A percentile compares a stretch with the other conserved stretches of the same genome.
phyloP scores from a whole-genome alignment of 73 alveolate genomes.

The Paraurostyla sp. region DNA sequence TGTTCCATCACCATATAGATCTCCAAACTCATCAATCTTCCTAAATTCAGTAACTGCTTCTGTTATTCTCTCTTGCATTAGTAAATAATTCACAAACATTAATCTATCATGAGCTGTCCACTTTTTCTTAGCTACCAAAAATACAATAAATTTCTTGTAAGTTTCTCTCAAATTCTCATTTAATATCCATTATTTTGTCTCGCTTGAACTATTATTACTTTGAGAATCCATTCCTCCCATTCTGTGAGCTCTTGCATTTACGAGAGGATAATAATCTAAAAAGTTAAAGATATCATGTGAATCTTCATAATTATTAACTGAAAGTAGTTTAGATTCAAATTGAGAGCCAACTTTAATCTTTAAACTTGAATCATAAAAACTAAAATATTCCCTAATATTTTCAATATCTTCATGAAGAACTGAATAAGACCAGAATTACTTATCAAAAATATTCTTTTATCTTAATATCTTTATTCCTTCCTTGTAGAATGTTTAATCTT shows the following conservation, averaged over 20 bases:
- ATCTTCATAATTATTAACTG: constrained; percentile 36
- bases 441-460: constrained; percentile 78
- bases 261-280: constrained; percentile 92
- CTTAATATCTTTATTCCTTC: constrained; percentile 80
- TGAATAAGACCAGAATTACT: constrained; percentile 83
- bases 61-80: constrained; percentile 61
- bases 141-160: constrained; percentile 31
- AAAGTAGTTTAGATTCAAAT: constrained; percentile 37
- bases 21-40: constrained; percentile 8
- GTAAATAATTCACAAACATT: constrained; percentile 37
- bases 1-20: constrained; percentile 16
- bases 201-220: constrained; percentile 68
- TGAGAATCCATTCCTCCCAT: constrained; percentile 60
- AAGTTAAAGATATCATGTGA: constrained; percentile 57
- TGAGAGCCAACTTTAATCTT: constrained; percentile 26
- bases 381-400: constrained; percentile 83
- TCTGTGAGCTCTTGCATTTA: constrained; percentile 92
- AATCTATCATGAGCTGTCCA: constrained; percentile 11
- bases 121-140: constrained; percentile 5
- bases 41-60: constrained; percentile 52
- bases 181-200: neutral
- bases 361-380: constrained; percentile 34
- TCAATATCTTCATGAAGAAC: constrained; percentile 87
- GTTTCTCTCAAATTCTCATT: constrained; percentile 54
- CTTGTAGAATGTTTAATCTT: constrained; percentile 83